Evolutionary conservation across 768 basidiomycete genomes (phyloP), one percentile per base, ranked within the genome.

Genomic region (Coprinellus micaceus): DNA sequence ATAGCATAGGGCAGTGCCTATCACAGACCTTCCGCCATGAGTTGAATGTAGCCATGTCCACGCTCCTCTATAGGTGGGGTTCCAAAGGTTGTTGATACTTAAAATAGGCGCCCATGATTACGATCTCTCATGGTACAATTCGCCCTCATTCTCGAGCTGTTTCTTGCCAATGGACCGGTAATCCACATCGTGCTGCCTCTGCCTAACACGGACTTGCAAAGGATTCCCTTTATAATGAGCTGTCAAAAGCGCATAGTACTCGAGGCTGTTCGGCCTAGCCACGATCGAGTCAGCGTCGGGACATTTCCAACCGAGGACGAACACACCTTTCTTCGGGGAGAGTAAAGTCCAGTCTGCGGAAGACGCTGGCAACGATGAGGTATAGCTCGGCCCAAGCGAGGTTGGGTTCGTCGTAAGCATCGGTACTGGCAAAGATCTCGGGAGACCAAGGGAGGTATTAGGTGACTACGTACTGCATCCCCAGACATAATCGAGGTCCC

Each of bases 381-480:
- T 75, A 74, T 6, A 79, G 61, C 62, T 78, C 73, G 49, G 73
- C 72, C 71, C 74, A 77, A 10, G 73, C 78, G 17, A 79, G 67
- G 57, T 75, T 78, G 26, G 28, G 28, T 39, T 51, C 21, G 48
- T 53, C 33, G 30, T n/a, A n/a, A n/a, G n/a, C n/a, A n/a, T n/a
- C n/a, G 40, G 13, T 30, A 49, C 44, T 25, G 36, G 33, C 19
- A 22, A 33, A 24, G 48, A 43, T n/a, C 30, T 62, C 74, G 30
- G 36, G 36, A 9, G 9, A 37, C 9, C 17, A 37, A 37, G 9
- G 36, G 36, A 37, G 36, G 9, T 37, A n/a, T n/a, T n/a, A n/a
- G n/a, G n/a, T n/a, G n/a, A n/a, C 17, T 17, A 17, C 36, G 9
- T 37, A 37, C 36, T 37, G 9, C 9, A 37, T 17, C 9, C 36